Evolutionary conservation across 495 filamentous ascomycete species (phyloP).

Genomic region (Talaromyces borbonicus): DNA sequence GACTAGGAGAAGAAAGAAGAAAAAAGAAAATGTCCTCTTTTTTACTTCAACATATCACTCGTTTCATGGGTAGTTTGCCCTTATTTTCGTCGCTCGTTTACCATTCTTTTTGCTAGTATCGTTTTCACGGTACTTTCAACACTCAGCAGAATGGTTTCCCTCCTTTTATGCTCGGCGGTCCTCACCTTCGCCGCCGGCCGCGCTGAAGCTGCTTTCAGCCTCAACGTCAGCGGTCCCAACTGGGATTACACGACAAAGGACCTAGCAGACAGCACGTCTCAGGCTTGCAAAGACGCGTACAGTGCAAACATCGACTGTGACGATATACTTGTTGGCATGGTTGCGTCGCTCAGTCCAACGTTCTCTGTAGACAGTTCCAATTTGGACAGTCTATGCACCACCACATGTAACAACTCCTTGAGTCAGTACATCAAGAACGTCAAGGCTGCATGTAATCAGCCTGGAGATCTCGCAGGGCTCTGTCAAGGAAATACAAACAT

Average conservation of each 20-base stretch:
- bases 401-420: slow-evolving; percentile 20
- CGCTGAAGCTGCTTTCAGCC: slow-evolving; percentile 15
- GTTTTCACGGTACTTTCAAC: too few species aligned
- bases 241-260: slow-evolving; percentile 22
- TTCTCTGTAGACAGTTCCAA: slow-evolving; percentile 7
- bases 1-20: too few species aligned
- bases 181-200: slow-evolving; percentile 13
- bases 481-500: not conserved
- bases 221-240: slow-evolving; percentile 14
- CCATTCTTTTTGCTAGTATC: too few species aligned
- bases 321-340: slow-evolving; percentile 17
- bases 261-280: slow-evolving; percentile 18
- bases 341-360: slow-evolving; percentile 16
- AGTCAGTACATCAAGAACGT: slow-evolving; percentile 19
- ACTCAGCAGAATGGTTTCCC: not conserved
- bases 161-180: slow-evolving; percentile 10
- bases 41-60: too few species aligned
- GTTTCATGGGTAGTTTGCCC: not conserved
- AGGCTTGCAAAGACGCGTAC: slow-evolving; percentile 23
- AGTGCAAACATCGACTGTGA: slow-evolving; percentile 21
- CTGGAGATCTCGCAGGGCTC: slow-evolving; percentile 18
- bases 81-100: not conserved
- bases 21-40: too few species aligned
- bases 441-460: slow-evolving; percentile 13
- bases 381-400: slow-evolving; percentile 17